Base-by-base conservation (phyloP, 306 rosid species). In the Dalbergia oliveri region DNA sequence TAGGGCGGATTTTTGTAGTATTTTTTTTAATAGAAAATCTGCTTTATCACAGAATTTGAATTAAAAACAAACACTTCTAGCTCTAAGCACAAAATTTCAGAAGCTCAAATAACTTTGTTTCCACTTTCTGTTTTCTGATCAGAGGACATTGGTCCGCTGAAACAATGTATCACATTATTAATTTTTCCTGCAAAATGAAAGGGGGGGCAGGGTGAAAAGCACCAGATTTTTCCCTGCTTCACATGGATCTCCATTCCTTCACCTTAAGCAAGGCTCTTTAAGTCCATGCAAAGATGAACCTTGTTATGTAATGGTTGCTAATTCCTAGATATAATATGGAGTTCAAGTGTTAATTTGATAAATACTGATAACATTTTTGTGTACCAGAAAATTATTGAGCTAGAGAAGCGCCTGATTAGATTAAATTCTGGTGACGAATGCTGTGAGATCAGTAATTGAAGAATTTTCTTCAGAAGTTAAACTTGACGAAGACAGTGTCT, bases 361-460 rank as follows among this genome's bases (percentile, higher is more conserved):
- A n/a, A 70, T 33, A 60, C 69, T 44, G 11, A 11, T 26, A 12
- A 61, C 43, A 50, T 75, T 76, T 78, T 59, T 83, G 21, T 74
- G 64, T 58, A 66, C 41, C 90, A 95, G 98, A 90, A 89, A 91
- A 66, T 93, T 15, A 75, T 71, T 8, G 99, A 90, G 82, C 90
- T 95, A 61, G 97, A 95, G 89, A 89, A 88, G 85, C 83, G 86
- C 75, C 71, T 95, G 85, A 77, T 95, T 76, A 80, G 86, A 86
- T 87, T 91, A 80, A 91, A 91, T 85, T 88, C 92, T 37, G 92
- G 97, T 19, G 85, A 91, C 71, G 94, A 87, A 80, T 76, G 91
- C 91, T 73, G 93, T 95, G 19, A 89, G 90, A 86, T 90, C 91
- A 75, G 88, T 83, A 21, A 91, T 95, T 63, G 97, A 95, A 82